A percentile compares a stretch with the other conserved stretches of the same genome.
Conservation (phyloP, 208 protist species). For the Acanthamoeba triangularis region DNA sequence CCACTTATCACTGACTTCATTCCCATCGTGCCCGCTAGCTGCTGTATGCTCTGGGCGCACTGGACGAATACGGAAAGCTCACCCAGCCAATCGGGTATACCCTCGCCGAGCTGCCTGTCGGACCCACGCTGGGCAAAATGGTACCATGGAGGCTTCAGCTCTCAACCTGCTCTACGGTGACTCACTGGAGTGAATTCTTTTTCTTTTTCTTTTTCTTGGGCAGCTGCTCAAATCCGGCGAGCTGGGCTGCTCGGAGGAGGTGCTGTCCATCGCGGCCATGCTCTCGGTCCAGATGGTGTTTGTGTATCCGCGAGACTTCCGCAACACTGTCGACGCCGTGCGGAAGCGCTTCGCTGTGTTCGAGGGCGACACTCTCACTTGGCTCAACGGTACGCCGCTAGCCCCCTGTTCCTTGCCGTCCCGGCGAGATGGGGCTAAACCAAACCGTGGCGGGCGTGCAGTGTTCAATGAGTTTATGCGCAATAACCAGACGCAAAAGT, state of each 20-base stretch:
- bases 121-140: conserved; percentile 89
- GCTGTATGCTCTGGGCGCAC: conserved; percentile 92
- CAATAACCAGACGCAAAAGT: conserved; percentile 78
- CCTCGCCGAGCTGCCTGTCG: conserved; percentile 92
- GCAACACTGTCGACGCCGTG: conserved; percentile 58
- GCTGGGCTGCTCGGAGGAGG: conserved; percentile 85
- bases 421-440: background rate
- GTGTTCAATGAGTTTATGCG: conserved; percentile 87
- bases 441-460: conserved; percentile 11
- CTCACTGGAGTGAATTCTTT: background rate
- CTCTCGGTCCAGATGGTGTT: conserved; percentile 85
- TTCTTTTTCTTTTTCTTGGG: background rate
- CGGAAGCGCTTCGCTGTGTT: conserved; percentile 81
- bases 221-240: conserved; percentile 82
- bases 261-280: conserved; percentile 87
- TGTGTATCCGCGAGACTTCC: background rate
- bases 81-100: conserved; percentile 86
- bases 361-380: conserved; percentile 91
- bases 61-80: conserved; percentile 87
- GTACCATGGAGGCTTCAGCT: background rate
- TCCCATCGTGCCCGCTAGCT: conserved; percentile 57
- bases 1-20: too few relatives aligned
- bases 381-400: conserved; percentile 82
- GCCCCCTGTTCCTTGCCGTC: background rate
- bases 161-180: background rate